A percentile compares a stretch with the other conserved stretches of the same genome.
phyloP scores from a whole-genome alignment of 371 early-diverging fungal genomes.

The Entomophthora muscae region DNA sequence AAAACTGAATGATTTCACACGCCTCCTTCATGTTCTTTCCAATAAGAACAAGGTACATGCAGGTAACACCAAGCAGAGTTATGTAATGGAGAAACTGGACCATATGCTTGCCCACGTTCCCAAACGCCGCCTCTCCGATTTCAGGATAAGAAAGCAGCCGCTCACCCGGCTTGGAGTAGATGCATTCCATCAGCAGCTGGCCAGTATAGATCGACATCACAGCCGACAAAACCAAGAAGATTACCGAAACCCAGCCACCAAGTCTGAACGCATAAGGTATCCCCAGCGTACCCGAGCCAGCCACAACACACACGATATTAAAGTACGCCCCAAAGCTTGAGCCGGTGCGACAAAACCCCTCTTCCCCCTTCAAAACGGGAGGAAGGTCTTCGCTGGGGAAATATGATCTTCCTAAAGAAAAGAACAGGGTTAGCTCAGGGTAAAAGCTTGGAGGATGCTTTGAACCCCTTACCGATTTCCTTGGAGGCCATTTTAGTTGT shows the following conservation, averaged over 20 bases:
- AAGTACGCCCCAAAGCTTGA: conserved; percentile 15
- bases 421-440: no score
- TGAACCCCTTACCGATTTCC: no score
- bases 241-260: conserved; percentile 68
- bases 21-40: conserved; percentile 21
- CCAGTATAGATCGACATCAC: conserved; percentile 56
- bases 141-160: conserved; percentile 32
- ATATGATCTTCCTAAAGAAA: no score
- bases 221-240: conserved; percentile 52
- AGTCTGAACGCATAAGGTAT: conserved; percentile 63
- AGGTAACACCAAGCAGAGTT: conserved; percentile 50
- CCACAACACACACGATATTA: conserved; percentile 59
- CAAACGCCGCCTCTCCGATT: conserved; percentile 47
- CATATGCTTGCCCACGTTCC: conserved; percentile 30
- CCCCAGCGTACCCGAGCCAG: conserved; percentile 71
- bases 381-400: neutral
- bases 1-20: neutral
- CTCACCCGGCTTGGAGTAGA: conserved; percentile 30
- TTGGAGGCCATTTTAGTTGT: no score
- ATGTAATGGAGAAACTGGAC: conserved; percentile 45
- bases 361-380: conserved; percentile 1
- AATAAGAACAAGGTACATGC: conserved; percentile 61
- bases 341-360: conserved; percentile 3
- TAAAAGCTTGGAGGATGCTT: no score
- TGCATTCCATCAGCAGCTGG: conserved; percentile 43